Percentiles rank a stretch among this genome's conserved stretches.
Conservation (phyloP, 805 yeast genomes). For the Myxozyma melibiosi region DNA sequence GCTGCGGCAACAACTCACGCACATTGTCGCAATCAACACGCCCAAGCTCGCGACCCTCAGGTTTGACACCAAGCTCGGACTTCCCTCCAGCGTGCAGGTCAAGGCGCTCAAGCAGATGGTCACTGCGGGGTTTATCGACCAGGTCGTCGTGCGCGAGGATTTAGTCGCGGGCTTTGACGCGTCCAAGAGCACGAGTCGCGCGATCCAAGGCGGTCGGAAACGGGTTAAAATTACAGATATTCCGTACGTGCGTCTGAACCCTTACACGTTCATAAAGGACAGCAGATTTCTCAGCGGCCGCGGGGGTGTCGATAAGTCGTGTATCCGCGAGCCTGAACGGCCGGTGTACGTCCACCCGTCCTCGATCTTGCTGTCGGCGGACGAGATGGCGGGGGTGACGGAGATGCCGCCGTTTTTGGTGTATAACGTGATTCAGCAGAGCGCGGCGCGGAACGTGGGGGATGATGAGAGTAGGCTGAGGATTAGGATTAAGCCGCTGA, state of each 20-base stretch:
- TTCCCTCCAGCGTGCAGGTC: slow-evolving; percentile 58
- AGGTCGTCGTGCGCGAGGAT: slow-evolving; percentile 84
- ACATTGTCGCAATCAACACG: slow-evolving; percentile 66
- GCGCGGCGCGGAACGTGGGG: slow-evolving; percentile 46
- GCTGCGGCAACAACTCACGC: slow-evolving; percentile 75
- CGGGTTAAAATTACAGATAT: slow-evolving; percentile 58
- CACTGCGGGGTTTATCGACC: slow-evolving; percentile 90
- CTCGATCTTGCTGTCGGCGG: slow-evolving; percentile 55
- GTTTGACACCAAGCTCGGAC: slow-evolving; percentile 35
- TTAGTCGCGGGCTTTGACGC: slow-evolving; percentile 50
- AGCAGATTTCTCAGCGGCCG: slow-evolving; percentile 47
- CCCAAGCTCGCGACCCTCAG: slow-evolving; percentile 10
- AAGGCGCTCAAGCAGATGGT: slow-evolving; percentile 86
- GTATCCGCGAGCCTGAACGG: slow-evolving; percentile 49
- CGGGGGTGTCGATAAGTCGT: slow-evolving; percentile 38
- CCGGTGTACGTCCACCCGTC: slow-evolving; percentile 78
- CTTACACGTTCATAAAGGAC: slow-evolving; percentile 59
- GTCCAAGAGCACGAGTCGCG: slow-evolving; percentile 39
- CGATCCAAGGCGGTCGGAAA: slow-evolving; percentile 50
- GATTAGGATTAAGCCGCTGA: slow-evolving; percentile 71
- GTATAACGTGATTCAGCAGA: slow-evolving; percentile 65
- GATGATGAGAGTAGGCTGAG: slow-evolving; percentile 50
- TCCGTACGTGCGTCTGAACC: slow-evolving; percentile 48
- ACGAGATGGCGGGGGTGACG: slow-evolving; percentile 48
- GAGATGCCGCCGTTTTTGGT: slow-evolving; percentile 73